Conservation (phyloP, 1,284 basidiomycete species). For the Wolfiporia cocos region DNA sequence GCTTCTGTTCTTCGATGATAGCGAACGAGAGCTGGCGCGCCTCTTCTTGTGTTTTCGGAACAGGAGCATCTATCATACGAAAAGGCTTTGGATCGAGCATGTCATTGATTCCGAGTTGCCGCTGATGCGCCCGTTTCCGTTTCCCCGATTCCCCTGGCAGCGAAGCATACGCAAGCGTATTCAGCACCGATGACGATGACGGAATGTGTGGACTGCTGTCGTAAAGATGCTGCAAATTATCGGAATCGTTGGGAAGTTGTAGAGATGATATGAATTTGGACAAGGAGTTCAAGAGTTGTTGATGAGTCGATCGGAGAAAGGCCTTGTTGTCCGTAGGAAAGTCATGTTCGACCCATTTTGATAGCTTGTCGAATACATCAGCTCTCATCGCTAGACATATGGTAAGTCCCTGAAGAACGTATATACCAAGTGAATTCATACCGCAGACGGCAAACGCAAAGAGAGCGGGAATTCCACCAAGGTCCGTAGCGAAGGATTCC, state of each 20-base stretch:
- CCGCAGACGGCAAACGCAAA: constrained; percentile 12
- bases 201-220: background rate
- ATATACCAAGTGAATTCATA: background rate
- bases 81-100: no score
- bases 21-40: no score
- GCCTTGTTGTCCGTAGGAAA: background rate
- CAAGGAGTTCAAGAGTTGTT: background rate
- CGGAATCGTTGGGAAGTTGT: constrained; percentile 1
- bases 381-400: background rate
- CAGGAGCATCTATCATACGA: no score
- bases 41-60: no score
- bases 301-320: constrained; percentile 2
- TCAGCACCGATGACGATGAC: constrained; percentile 4
- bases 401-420: background rate
- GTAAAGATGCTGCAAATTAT: background rate
- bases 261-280: constrained; percentile 2
- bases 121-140: background rate
- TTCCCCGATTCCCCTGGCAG: background rate
- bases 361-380: background rate
- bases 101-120: background rate
- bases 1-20: no score
- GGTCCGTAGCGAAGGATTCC: constrained; percentile 2
- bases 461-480: constrained; percentile 2
- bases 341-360: background rate
- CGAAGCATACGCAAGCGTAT: background rate